Conservation (phyloP, 345 rosid genomes). For the Chamaenerion angustifolium region DNA sequence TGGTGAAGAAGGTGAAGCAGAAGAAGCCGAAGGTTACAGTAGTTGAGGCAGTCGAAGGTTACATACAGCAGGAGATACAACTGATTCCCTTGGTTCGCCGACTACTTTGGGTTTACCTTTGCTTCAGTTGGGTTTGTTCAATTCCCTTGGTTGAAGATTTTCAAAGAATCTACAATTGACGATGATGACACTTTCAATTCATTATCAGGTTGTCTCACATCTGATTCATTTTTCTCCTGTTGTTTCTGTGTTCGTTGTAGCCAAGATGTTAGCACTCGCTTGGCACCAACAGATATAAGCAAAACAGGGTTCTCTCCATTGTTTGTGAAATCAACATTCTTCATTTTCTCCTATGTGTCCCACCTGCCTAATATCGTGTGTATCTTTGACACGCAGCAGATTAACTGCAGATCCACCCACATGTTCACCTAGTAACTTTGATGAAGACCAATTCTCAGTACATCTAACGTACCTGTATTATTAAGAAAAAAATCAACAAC, state of each 20-base stretch:
- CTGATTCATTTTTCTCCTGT: conserved; percentile 10
- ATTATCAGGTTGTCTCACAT: conserved; percentile 10
- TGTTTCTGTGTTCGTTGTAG: conserved; percentile 24
- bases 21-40: too few species aligned
- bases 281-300: conserved; percentile 85
- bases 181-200: conserved; percentile 27
- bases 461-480: conserved; percentile 46
- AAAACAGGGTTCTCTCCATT: conserved; percentile 33
- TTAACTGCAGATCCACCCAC: conserved; percentile 94
- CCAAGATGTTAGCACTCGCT: conserved; percentile 86
- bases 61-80: too few species aligned
- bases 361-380: conserved; percentile 18
- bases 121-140: too few species aligned
- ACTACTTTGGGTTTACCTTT: too few species aligned
- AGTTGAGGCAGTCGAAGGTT: too few species aligned
- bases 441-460: conserved; percentile 48
- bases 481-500: conserved; percentile 5
- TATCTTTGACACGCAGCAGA: conserved; percentile 49
- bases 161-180: too few species aligned
- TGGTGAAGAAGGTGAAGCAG: too few species aligned
- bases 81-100: too few species aligned
- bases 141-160: too few species aligned
- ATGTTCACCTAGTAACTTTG: conserved; percentile 88
- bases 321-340: conserved; percentile 10
- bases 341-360: background rate